Conservation (phyloP, 495 filamentous ascomycete genomes). For the Beverwykella pulmonaria region DNA sequence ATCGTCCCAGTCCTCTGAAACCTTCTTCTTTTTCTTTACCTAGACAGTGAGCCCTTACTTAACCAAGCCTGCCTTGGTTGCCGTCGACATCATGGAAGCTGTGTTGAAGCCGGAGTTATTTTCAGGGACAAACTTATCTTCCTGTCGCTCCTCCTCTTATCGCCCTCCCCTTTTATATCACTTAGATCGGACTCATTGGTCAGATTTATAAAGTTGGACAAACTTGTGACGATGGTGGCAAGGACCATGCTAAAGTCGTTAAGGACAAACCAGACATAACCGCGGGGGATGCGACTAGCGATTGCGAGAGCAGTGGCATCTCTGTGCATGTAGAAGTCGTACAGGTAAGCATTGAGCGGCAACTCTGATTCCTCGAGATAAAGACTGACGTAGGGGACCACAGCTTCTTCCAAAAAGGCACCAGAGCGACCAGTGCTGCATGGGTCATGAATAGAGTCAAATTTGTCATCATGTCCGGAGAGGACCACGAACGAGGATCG, state of each 20-base stretch:
- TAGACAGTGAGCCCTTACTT: conserved; percentile 23
- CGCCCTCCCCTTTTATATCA: conserved; percentile 48
- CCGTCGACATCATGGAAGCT: conserved; percentile 11
- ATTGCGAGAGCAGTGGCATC: conserved; percentile 56
- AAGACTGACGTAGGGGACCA: conserved; percentile 65
- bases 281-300: conserved; percentile 62
- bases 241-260: conserved; percentile 73
- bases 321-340: conserved; percentile 76
- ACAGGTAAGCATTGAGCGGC: conserved; percentile 70
- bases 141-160: conserved; percentile 42
- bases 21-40: conserved; percentile 45
- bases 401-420: conserved; percentile 72
- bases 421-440: conserved; percentile 62
- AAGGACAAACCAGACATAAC: conserved; percentile 68
- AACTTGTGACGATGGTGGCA: conserved; percentile 62
- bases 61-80: conserved; percentile 6
- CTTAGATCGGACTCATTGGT: conserved; percentile 39
- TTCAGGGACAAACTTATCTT: conserved; percentile 47
- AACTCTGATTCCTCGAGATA: conserved; percentile 54
- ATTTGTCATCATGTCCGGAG: conserved; percentile 66
- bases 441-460: conserved; percentile 63
- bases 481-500: conserved; percentile 71
- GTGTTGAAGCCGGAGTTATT: conserved; percentile 32
- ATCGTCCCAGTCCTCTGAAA: conserved; percentile 50
- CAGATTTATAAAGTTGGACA: conserved; percentile 57